A percentile compares a stretch with the other conserved stretches of the same genome.
These are phyloP conservation scores for Aegilops speltoides DNA, from an alignment of 176 grass and related monocot genomes.

Conservation along the genomic window DNA sequence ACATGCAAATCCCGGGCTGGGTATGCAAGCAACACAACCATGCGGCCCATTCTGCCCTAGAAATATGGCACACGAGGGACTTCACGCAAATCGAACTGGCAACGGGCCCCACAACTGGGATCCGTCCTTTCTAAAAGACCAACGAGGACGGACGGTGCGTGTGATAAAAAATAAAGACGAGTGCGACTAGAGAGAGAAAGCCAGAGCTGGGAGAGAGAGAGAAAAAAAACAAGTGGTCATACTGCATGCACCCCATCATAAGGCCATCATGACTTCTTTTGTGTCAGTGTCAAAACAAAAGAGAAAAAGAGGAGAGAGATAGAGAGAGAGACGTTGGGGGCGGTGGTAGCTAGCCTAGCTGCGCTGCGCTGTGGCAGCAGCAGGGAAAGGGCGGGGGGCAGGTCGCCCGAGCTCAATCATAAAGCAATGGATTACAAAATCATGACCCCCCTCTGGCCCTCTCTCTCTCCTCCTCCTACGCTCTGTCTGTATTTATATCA, in stretches of 20 bases:
- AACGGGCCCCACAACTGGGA: neutral
- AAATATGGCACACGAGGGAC: neutral
- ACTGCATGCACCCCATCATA: slow-evolving; percentile 50
- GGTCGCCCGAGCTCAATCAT: slow-evolving; percentile 66
- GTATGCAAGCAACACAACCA: neutral
- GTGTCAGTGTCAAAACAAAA: slow-evolving; percentile 58
- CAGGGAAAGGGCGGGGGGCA: slow-evolving; percentile 24
- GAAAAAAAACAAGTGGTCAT: slow-evolving; percentile 39
- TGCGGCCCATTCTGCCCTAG: slow-evolving; percentile 9
- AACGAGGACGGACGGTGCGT: neutral
- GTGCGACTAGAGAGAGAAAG: neutral
- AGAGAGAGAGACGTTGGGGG: neutral
- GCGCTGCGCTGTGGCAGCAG: neutral
- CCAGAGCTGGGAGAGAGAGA: neutral
- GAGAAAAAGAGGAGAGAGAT: slow-evolving; percentile 11
- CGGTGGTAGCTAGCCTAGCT: neutral
- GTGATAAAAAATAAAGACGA: neutral
- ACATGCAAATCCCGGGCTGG: neutral
- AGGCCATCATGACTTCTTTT: slow-evolving; percentile 76
- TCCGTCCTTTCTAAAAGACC: slow-evolving; percentile 38
- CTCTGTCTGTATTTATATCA: slow-evolving; percentile 63
- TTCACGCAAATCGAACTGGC: slow-evolving; percentile 8
- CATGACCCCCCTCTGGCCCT: slow-evolving; percentile 33
- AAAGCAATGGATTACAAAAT: slow-evolving; percentile 98
- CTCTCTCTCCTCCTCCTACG: neutral